A percentile compares a stretch with the other conserved stretches of the same genome.
phyloP scores from a whole-genome alignment of 2,329 filamentous ascomycete genomes.

The Dothidotthia symphoricarpi region DNA sequence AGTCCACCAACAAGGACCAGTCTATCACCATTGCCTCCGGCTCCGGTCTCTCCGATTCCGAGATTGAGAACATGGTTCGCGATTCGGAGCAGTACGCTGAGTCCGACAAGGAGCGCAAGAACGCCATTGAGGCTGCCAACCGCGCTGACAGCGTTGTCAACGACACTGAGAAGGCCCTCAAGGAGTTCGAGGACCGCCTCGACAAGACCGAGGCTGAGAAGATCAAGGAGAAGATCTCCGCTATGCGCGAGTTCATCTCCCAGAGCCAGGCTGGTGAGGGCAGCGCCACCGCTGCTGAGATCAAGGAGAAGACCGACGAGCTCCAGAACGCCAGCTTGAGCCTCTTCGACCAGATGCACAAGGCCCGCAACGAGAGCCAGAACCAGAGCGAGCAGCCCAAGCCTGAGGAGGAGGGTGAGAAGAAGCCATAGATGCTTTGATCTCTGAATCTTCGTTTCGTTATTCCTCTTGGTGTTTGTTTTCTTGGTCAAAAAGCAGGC shows the following conservation, averaged over 20 bases:
- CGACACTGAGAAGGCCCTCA: conserved; percentile 97
- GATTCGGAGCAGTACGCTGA: conserved; percentile 97
- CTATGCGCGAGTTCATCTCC: conserved; percentile 83
- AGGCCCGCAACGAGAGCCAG: conserved; percentile 70
- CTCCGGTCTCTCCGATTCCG: conserved; percentile 88
- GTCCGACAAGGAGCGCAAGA: conserved; percentile 94
- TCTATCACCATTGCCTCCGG: conserved; percentile 98
- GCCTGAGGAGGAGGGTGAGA: conserved; percentile 55
- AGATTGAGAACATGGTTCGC: conserved; percentile 97
- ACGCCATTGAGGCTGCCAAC: conserved; percentile 93
- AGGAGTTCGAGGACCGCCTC: conserved; percentile 92
- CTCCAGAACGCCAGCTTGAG: conserved; percentile 93
- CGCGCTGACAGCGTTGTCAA: conserved; percentile 93
- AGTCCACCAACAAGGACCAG: conserved; percentile 99
- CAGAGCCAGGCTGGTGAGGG: conserved; percentile 94
- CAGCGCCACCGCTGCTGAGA: conserved; percentile 78
- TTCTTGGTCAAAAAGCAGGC: conserved; percentile 38
- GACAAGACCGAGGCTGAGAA: conserved; percentile 93
- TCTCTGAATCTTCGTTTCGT: conserved; percentile 18
- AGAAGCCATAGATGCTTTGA: conserved; percentile 60
- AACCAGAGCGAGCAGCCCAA: conserved; percentile 46
- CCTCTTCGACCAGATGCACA: conserved; percentile 99
- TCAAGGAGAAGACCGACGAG: conserved; percentile 98
- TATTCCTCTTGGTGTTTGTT: conserved; percentile 22
- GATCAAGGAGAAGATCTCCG: conserved; percentile 89